phyloP scores from a whole-genome alignment of 352 stramenopile species.

The Phytophthora pseudosyringae region DNA sequence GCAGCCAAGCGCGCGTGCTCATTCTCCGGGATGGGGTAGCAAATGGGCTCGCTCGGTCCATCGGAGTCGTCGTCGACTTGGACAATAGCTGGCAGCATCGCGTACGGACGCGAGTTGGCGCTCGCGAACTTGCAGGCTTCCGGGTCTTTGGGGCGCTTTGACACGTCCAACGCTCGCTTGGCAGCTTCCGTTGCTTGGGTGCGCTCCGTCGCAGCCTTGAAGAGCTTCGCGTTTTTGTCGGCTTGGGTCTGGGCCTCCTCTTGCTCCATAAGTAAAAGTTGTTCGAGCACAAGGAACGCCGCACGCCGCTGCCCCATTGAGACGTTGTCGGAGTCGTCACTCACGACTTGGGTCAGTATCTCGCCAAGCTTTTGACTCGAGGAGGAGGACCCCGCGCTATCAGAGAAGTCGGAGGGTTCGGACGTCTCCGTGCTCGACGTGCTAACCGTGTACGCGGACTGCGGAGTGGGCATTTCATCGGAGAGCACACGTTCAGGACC shows the following conservation, averaged over 20 bases:
- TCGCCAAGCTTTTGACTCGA: slow-evolving; percentile 28
- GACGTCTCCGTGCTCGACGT: neutral
- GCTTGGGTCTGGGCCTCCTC: slow-evolving; percentile 17
- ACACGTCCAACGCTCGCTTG: slow-evolving; percentile 32
- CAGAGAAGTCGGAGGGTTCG: neutral
- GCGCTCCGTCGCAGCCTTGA: neutral
- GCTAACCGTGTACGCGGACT: neutral
- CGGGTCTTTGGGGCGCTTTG: slow-evolving; percentile 19
- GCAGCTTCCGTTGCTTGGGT: neutral
- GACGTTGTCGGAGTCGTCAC: slow-evolving; percentile 7
- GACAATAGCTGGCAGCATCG: slow-evolving; percentile 27
- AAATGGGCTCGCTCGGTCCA: slow-evolving; percentile 8
- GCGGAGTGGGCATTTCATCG: slow-evolving; percentile 1
- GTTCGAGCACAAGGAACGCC: slow-evolving; percentile 26
- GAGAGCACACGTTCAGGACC: slow-evolving; percentile 20
- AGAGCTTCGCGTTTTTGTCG: slow-evolving; percentile 16
- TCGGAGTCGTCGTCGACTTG: neutral
- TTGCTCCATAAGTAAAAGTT: slow-evolving; percentile 18
- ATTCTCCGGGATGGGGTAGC: slow-evolving; percentile 40
- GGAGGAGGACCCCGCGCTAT: slow-evolving; percentile 1
- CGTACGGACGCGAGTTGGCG: slow-evolving; percentile 29
- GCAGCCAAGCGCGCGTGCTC: slow-evolving; percentile 31
- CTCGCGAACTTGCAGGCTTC: slow-evolving; percentile 36
- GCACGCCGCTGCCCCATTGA: slow-evolving; percentile 13
- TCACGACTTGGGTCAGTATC: slow-evolving; percentile 22